These are phyloP conservation scores for Aechmea fasciata DNA, from an alignment of 176 grass and related monocot genomes.

Conservation along the genomic window DNA sequence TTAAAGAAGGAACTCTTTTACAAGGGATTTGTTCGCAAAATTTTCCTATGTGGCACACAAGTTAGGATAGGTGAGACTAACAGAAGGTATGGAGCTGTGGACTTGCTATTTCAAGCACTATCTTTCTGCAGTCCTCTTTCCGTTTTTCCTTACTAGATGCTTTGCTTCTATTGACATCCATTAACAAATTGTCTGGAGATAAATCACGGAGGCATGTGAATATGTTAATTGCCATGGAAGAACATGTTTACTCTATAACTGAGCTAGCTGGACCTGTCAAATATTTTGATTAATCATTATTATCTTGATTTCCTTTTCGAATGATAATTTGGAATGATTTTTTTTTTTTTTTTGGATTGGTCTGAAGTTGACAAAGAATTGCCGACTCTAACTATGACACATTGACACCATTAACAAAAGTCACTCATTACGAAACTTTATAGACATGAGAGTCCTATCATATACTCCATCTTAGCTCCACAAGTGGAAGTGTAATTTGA, in stretches of 20 bases:
- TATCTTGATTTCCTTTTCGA: too few species aligned
- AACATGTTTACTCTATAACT: neutral
- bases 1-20: slow-evolving; percentile 90
- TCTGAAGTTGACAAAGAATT: too few species aligned
- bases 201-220: neutral
- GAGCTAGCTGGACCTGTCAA: neutral
- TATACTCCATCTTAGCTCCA: too few species aligned
- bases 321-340: too few species aligned
- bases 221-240: neutral
- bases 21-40: slow-evolving; percentile 53
- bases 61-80: slow-evolving; percentile 60
- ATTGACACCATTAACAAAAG: too few species aligned
- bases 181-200: neutral
- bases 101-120: neutral
- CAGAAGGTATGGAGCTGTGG: slow-evolving; percentile 46
- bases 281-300: too few species aligned
- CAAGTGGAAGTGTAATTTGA: too few species aligned
- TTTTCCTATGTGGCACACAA: slow-evolving; percentile 66
- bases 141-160: neutral
- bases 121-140: neutral
- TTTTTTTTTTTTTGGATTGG: too few species aligned
- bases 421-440: too few species aligned
- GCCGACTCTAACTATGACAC: too few species aligned
- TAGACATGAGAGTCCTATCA: too few species aligned
- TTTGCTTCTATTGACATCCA: neutral